Evolutionary conservation across 2,329 filamentous ascomycete species (phyloP).

Genomic region (Cladorrhinum sp.): DNA sequence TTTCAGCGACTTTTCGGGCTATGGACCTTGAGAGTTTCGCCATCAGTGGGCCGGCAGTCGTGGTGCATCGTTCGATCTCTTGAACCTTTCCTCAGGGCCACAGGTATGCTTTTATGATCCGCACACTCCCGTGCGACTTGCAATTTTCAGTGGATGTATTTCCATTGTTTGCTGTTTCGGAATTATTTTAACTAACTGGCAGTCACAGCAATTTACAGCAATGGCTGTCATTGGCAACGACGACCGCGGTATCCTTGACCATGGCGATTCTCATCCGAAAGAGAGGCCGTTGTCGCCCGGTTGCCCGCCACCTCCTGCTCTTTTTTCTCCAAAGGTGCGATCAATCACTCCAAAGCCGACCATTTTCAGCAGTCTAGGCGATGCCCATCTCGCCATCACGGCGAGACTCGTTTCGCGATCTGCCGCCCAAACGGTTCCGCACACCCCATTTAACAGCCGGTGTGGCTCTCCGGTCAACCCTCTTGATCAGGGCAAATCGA

Average conservation of each 20-base stretch:
- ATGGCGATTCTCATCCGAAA: neutral
- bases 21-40: neutral
- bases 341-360: conserved; percentile 32
- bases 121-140: neutral
- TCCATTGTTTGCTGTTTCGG: neutral
- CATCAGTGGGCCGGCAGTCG: neutral
- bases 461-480: conserved; percentile 12
- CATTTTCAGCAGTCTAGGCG: conserved; percentile 37
- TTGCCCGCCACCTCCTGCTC: neutral
- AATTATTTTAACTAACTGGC: conserved; percentile 2
- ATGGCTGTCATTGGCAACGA: neutral
- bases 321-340: neutral
- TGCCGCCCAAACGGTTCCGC: neutral
- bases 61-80: neutral
- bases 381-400: conserved; percentile 41
- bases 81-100: neutral
- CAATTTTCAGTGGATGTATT: neutral
- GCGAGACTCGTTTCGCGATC: conserved; percentile 23
- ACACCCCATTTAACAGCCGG: conserved; percentile 1
- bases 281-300: neutral
- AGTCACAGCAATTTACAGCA: neutral
- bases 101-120: neutral
- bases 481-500: neutral
- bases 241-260: neutral
- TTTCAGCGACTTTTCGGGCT: neutral